Base-by-base conservation (phyloP, 2,329 filamentous ascomycete species). In the Aspergillus persii region DNA sequence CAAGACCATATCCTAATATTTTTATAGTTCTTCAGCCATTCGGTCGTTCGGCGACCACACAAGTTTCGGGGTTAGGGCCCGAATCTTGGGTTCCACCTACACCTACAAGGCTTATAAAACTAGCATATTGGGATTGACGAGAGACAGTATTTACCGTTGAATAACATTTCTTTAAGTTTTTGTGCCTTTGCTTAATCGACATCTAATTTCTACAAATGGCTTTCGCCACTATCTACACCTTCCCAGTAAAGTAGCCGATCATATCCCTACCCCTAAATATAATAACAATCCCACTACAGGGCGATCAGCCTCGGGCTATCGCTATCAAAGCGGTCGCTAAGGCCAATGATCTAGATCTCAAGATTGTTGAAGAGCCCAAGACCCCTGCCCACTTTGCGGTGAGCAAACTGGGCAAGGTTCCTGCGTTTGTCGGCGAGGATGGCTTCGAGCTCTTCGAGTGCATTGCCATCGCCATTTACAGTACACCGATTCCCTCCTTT, bases 381-480 rank as follows among this genome's bases (percentile, higher is more conserved):
- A 57, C 53, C 36, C 30, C 57, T 27, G 33, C 47, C 11, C 55
- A 57, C 41, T 50, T 60, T 31, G 26, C 18, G n/a, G 48, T 62
- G 3, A 62, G 53, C 27, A 54, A 51, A 11, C 47, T 60, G 9
- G 58, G 61, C 55, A 56, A 62, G 36, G 46, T 61, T 26, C 61
- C 58, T 18, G 53, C 58, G 2, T 62, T 62, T n/a, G 15, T 58
- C 26, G 54, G 58, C 26, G 18, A 47, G 7, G 58, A 62, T 60
- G 55, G 61, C 27, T 56, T 31, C 30, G 53, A 52, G 7, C 31
- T 62, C 8, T 51, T 53, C 23, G 61, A 60, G 48, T 51, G 58
- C 18, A 61, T 60, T 30, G 52, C 58, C 8, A 61, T 62, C 26
- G 52, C 58, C 36, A 33, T 57, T 12, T 60, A 62, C 33, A 49